Evolutionary conservation across 1,139 yeast genomes (phyloP).

Genomic region (Geotrichum reessii): DNA sequence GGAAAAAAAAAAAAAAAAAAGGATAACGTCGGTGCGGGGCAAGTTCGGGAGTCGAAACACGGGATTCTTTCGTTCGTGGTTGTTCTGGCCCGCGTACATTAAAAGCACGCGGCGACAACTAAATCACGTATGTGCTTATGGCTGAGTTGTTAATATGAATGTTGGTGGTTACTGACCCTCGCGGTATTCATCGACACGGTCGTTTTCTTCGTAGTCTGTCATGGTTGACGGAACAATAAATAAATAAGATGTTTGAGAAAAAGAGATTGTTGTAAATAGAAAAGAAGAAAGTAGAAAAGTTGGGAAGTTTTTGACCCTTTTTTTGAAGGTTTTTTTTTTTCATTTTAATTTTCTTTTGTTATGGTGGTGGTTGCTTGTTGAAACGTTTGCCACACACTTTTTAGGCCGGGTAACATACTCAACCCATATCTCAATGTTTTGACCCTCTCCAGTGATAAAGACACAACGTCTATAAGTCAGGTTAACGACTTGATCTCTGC

Average conservation of each 20-base stretch:
- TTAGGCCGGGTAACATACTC: neutral
- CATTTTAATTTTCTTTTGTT: neutral
- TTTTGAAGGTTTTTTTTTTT: neutral
- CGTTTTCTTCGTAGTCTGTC: constrained; percentile 20
- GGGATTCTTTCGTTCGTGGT: neutral
- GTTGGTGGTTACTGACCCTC: constrained; percentile 18
- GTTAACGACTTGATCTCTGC: too few species aligned
- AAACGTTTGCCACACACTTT: neutral
- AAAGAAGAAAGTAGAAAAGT: neutral
- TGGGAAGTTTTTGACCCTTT: neutral
- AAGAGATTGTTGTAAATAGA: neutral
- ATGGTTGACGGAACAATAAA: constrained; percentile 3
- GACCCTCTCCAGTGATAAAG: too few species aligned
- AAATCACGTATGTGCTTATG: neutral
- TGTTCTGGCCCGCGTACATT: neutral
- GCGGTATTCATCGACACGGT: constrained; percentile 20
- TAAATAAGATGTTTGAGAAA: neutral
- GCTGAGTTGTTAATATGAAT: neutral
- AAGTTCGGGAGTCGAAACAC: neutral
- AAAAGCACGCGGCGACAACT: neutral
- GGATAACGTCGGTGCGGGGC: neutral
- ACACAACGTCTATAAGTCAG: too few species aligned
- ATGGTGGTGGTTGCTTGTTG: neutral
- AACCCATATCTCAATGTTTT: neutral
- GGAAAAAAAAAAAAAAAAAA: too few species aligned